A percentile compares a stretch with the other conserved stretches of the same genome.
These are phyloP conservation scores for Mrakia hoshinonis DNA, from an alignment of 768 basidiomycete genomes.

Conservation along the genomic window DNA sequence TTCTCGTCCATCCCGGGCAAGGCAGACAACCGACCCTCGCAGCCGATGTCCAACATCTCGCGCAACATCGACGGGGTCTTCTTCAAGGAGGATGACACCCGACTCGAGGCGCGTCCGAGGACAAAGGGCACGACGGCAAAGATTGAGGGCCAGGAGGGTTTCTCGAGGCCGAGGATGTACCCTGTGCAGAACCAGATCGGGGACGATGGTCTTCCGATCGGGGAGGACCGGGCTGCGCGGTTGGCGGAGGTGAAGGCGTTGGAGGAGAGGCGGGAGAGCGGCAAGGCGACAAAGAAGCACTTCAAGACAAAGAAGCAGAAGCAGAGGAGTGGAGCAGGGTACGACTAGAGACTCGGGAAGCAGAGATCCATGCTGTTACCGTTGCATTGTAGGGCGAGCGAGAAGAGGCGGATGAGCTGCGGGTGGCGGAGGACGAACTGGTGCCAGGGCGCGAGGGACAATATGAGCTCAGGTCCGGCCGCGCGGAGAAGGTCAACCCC, in stretches of 20 bases:
- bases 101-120: slow-evolving; percentile 47
- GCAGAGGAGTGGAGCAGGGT: slow-evolving; percentile 86
- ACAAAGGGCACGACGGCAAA: slow-evolving; percentile 49
- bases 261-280: slow-evolving; percentile 39
- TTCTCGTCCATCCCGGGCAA: slow-evolving; percentile 25
- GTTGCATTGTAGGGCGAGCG: too few species aligned
- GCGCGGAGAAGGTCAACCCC: too few species aligned
- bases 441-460: too few species aligned
- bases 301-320: slow-evolving; percentile 80
- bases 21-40: slow-evolving; percentile 44
- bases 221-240: slow-evolving; percentile 39
- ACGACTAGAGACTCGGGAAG: slow-evolving; percentile 49
- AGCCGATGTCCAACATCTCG: slow-evolving; percentile 43
- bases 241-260: slow-evolving; percentile 46
- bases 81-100: slow-evolving; percentile 53
- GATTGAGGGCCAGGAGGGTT: slow-evolving; percentile 51
- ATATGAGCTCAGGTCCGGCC: too few species aligned
- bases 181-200: slow-evolving; percentile 77
- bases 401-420: too few species aligned
- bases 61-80: slow-evolving; percentile 70
- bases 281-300: slow-evolving; percentile 58
- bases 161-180: slow-evolving; percentile 56
- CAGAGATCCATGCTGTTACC: neutral
- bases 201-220: slow-evolving; percentile 63
- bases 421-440: too few species aligned